Conservation (phyloP, 2,329 filamentous ascomycete species). For the Fusarium xyrophilum region DNA sequence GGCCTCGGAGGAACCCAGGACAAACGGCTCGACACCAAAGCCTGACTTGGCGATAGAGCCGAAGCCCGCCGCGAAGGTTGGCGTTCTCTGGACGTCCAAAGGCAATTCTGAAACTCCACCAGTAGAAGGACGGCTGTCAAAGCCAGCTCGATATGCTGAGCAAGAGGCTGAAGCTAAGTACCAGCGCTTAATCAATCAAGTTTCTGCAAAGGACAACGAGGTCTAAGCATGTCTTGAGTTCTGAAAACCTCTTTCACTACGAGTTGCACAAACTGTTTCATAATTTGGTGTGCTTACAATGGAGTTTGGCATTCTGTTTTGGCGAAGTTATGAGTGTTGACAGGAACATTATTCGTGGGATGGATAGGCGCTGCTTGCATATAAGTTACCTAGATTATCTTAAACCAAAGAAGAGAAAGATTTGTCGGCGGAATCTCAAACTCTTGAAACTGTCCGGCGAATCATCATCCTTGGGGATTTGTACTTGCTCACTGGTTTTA, state of each 20-base stretch:
- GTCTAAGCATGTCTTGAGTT: background rate
- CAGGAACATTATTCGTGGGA: slow-evolving; percentile 20
- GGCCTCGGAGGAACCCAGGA: slow-evolving; percentile 43
- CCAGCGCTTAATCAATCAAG: slow-evolving; percentile 48
- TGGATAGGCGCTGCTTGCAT: slow-evolving; percentile 17
- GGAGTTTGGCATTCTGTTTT: slow-evolving; percentile 12
- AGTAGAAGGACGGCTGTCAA: slow-evolving; percentile 27
- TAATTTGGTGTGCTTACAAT: slow-evolving; percentile 21
- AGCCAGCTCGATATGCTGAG: slow-evolving; percentile 45
- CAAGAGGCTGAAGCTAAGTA: slow-evolving; percentile 48
- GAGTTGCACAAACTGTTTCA: slow-evolving; percentile 26
- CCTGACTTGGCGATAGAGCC: slow-evolving; percentile 39
- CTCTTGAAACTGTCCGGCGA: background rate
- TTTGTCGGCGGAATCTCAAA: background rate
- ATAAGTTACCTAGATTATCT: slow-evolving; percentile 9
- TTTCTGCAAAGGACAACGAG: slow-evolving; percentile 46
- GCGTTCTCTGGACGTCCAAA: slow-evolving; percentile 49
- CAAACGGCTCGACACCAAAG: slow-evolving; percentile 43
- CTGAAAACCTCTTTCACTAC: background rate
- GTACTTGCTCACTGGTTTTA: background rate
- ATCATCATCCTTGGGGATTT: background rate
- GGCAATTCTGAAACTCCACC: slow-evolving; percentile 32
- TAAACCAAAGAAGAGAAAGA: background rate
- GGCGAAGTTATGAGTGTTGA: slow-evolving; percentile 37
- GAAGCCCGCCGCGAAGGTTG: slow-evolving; percentile 36